Conservation (phyloP, 2,329 filamentous ascomycete genomes). For the Aureobasidium sp. region DNA sequence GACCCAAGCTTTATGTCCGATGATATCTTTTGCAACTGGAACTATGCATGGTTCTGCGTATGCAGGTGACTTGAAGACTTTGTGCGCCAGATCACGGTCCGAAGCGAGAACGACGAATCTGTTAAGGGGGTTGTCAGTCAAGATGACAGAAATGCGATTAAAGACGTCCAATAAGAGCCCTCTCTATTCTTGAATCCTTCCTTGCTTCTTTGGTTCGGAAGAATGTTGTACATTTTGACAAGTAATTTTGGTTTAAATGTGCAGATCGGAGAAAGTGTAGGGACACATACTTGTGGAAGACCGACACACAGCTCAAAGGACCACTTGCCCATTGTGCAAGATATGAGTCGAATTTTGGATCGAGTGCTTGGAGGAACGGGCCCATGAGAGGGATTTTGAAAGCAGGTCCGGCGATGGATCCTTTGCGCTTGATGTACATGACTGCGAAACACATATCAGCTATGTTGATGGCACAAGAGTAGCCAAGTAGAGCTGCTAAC, state of each 20-base stretch:
- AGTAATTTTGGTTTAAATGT: too few relatives aligned
- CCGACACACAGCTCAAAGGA: slow-evolving; percentile 84
- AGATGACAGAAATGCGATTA: neutral
- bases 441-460: neutral
- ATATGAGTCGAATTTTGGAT: slow-evolving; percentile 83
- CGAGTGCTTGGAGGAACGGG: slow-evolving; percentile 76
- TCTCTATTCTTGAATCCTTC: too few relatives aligned
- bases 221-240: too few relatives aligned
- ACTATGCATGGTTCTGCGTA: slow-evolving; percentile 15
- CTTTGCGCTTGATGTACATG: slow-evolving; percentile 28
- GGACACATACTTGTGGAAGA: slow-evolving; percentile 77
- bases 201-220: too few relatives aligned
- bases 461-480: too few relatives aligned
- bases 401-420: slow-evolving; percentile 38
- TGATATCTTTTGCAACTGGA: slow-evolving; percentile 54
- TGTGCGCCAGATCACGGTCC: slow-evolving; percentile 84
- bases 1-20: slow-evolving; percentile 53
- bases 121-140: neutral
- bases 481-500: neutral
- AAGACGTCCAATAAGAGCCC: too few relatives aligned
- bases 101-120: slow-evolving; percentile 89
- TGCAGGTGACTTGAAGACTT: slow-evolving; percentile 14
- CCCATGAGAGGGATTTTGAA: slow-evolving; percentile 56
- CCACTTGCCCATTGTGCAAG: slow-evolving; percentile 81
- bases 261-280: too few relatives aligned